These are phyloP conservation scores for Penicillium glabrum DNA, from an alignment of 2,329 filamentous ascomycete genomes.

Conservation along the genomic window DNA sequence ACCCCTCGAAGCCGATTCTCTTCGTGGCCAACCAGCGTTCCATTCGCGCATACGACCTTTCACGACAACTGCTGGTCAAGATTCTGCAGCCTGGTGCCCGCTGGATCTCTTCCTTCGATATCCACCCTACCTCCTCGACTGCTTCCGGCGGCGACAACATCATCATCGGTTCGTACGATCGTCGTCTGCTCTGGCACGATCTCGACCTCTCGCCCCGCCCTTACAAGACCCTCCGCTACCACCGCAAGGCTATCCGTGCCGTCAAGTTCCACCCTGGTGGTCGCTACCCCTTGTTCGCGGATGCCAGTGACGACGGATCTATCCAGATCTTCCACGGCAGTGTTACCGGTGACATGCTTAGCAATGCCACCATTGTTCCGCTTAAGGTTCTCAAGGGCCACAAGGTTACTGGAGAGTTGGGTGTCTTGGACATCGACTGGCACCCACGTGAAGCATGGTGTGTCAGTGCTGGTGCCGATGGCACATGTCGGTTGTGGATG, in stretches of 20 bases:
- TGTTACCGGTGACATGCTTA: constrained; percentile 90
- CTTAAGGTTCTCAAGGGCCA: constrained; percentile 92
- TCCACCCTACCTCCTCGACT: constrained; percentile 85
- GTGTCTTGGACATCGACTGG: constrained; percentile 94
- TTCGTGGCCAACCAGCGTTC: constrained; percentile 94
- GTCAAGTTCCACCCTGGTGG: constrained; percentile 81
- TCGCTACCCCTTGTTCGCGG: constrained; percentile 83
- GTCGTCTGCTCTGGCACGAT: constrained; percentile 93
- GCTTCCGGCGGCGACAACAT: constrained; percentile 91
- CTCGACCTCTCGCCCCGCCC: constrained; percentile 85
- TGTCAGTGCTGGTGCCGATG: constrained; percentile 90
- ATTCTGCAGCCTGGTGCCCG: constrained; percentile 89
- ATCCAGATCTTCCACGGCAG: constrained; percentile 97
- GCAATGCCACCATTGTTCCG: constrained; percentile 94
- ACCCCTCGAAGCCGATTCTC: constrained; percentile 83
- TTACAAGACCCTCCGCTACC: constrained; percentile 96
- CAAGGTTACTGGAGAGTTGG: constrained; percentile 78
- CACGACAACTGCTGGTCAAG: constrained; percentile 87
- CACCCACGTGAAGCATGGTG: constrained; percentile 93
- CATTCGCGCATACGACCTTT: constrained; percentile 91
- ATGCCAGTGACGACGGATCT: constrained; percentile 91
- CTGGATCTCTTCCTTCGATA: constrained; percentile 91
- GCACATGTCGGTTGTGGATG: constrained; percentile 87
- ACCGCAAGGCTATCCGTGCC: constrained; percentile 83
- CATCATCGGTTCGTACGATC: constrained; percentile 92